phyloP scores from a whole-genome alignment of 1,139 yeast genomes.

The Taiozyma sp. region DNA sequence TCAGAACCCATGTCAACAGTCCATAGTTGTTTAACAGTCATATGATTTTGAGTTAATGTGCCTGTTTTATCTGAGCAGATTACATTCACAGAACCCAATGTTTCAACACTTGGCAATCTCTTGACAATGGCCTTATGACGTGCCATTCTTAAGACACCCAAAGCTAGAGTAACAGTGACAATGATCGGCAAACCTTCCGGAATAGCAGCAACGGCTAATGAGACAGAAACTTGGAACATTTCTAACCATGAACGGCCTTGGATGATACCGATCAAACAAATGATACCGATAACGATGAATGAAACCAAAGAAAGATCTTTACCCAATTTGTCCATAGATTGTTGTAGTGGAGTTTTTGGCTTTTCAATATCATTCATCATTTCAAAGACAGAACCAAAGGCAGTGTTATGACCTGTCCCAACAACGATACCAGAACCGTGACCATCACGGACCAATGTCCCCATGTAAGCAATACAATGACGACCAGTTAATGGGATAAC shows the following conservation, averaged over 20 bases:
- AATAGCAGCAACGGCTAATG: slow-evolving; percentile 95
- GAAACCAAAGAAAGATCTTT: slow-evolving; percentile 80
- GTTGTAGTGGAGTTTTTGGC: slow-evolving; percentile 93
- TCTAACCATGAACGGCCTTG: slow-evolving; percentile 95
- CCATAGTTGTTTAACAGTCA: slow-evolving; percentile 90
- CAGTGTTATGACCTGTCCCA: slow-evolving; percentile 83
- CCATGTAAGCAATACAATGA: slow-evolving; percentile 84
- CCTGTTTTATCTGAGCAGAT: slow-evolving; percentile 96
- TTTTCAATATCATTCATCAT: slow-evolving; percentile 94
- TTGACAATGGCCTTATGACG: slow-evolving; percentile 88
- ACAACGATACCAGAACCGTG: slow-evolving; percentile 92
- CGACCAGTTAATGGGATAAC: slow-evolving; percentile 58
- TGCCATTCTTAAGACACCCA: slow-evolving; percentile 96
- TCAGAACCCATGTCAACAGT: slow-evolving; percentile 64
- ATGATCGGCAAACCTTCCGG: slow-evolving; percentile 98
- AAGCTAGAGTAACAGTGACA: slow-evolving; percentile 92
- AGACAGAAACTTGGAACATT: slow-evolving; percentile 95
- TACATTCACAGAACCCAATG: slow-evolving; percentile 91
- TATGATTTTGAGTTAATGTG: slow-evolving; percentile 88
- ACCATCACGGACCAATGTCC: slow-evolving; percentile 92
- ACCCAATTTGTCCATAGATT: slow-evolving; percentile 92
- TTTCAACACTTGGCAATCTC: slow-evolving; percentile 91
- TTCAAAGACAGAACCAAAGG: slow-evolving; percentile 84
- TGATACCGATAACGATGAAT: slow-evolving; percentile 80
- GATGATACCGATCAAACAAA: slow-evolving; percentile 78